Base-by-base conservation (phyloP, 1,284 basidiomycete species). In the Meira miltonrushii region DNA sequence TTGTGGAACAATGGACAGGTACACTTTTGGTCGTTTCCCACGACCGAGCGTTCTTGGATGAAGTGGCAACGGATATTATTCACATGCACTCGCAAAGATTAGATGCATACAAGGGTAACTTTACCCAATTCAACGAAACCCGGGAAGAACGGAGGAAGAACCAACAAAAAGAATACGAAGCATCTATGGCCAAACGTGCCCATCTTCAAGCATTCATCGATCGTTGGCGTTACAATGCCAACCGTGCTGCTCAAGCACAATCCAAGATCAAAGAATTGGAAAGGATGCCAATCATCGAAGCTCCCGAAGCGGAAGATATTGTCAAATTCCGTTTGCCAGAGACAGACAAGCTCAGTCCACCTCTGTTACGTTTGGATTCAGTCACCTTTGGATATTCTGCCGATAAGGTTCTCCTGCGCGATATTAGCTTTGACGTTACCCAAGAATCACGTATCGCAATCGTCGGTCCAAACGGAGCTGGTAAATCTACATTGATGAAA, bases 61-160 rank as follows among this genome's bases (percentile, higher is more conserved):
- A 90, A 25, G 90, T 96, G 12, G 92, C 93, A 0, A 98, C 94
- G 76, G 95, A 98, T 79, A 97, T 98, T 71, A 86, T 98, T 39
- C 92, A 97, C 79, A 92, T 96, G 81, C 94, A 98, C 80, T 93
- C 90, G 1, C 88, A 85, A 63, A 85, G 95, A 55, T 83, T 99
- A 23, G 94, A 98, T 79, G 97, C 97, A 77, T 96, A 97, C 84
- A 94, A 88, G 71, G 95, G 93, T 69, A 97, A 98, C 82, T 99
- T 98, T 80, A 87, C 89, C 1, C 92, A 97, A 77, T 98, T 99
- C 84, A 97, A 99, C 79, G 93, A 94, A 2, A 99, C 95, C 23
- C 94, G 96, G 79, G 90, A 88, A 10, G 95, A 99, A 77, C 87
- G 95, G 33, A 88, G 92, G 63, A 86, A 87, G 64, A 93, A 94